Evolutionary conservation across 75 land plant genomes (phyloP).

Genomic region (Azolla pinnata): DNA sequence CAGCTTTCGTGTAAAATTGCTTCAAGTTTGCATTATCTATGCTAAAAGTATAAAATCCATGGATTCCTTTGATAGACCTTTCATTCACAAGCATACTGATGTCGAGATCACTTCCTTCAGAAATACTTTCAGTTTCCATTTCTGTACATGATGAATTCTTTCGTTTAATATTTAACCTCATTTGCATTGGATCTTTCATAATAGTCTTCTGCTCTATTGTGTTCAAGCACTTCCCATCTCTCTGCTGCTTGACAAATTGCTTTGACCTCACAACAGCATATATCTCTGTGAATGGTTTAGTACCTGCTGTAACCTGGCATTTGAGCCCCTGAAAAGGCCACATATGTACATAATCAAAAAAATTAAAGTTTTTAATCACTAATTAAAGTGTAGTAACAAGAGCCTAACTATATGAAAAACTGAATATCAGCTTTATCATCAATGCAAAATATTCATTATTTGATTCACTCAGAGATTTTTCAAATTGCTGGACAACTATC

Average conservation of each 20-base stretch:
- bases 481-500: too few relatives aligned
- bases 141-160: neutral
- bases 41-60: conserved; percentile 45
- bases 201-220: conserved; percentile 38
- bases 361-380: too few relatives aligned
- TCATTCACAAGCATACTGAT: conserved; percentile 5
- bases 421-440: too few relatives aligned
- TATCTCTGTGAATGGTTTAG: conserved; percentile 30
- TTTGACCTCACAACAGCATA: conserved; percentile 52
- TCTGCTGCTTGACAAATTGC: conserved; percentile 9
- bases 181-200: conserved; percentile 26
- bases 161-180: conserved; percentile 33
- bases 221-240: conserved; percentile 3
- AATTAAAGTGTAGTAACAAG: too few relatives aligned
- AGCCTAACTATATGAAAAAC: too few relatives aligned
- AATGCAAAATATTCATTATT: too few relatives aligned
- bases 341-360: too few relatives aligned
- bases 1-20: conserved; percentile 26
- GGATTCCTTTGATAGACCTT: conserved; percentile 19
- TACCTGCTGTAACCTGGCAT: conserved; percentile 27
- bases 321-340: too few relatives aligned
- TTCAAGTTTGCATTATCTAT: conserved; percentile 16
- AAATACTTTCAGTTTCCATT: neutral
- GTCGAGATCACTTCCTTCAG: neutral
- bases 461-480: too few relatives aligned